A percentile compares a stretch with the other conserved stretches of the same genome.
These are phyloP conservation scores for Aspergillus persii DNA, from an alignment of 2,329 filamentous ascomycete species.

Conservation along the genomic window DNA sequence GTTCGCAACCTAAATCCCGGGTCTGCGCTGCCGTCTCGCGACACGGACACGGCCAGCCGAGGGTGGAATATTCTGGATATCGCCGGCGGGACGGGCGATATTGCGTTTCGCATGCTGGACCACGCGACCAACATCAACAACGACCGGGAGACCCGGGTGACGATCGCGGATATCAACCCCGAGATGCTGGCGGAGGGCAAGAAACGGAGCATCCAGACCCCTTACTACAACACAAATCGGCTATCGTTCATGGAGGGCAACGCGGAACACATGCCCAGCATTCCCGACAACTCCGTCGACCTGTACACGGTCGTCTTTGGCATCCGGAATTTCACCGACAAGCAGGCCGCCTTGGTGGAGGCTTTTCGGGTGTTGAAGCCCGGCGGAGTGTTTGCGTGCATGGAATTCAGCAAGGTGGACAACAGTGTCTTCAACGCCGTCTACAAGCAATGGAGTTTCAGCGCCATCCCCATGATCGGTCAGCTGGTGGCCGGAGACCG, in stretches of 20 bases:
- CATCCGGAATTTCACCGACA: conserved; percentile 95
- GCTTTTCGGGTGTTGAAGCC: conserved; percentile 88
- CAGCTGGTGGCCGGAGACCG: conserved; percentile 91
- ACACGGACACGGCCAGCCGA: conserved; percentile 31
- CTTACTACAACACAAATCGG: conserved; percentile 55
- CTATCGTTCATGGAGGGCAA: conserved; percentile 84
- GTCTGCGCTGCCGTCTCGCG: conserved; percentile 43
- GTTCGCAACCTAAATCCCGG: conserved; percentile 88
- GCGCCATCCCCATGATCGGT: conserved; percentile 89
- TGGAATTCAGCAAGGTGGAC: conserved; percentile 89
- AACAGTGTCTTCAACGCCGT: conserved; percentile 75
- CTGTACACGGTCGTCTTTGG: conserved; percentile 97
- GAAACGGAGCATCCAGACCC: conserved; percentile 67
- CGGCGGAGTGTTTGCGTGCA: conserved; percentile 90
- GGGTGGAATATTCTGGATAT: conserved; percentile 85
- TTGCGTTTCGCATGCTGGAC: conserved; percentile 93
- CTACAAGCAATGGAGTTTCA: conserved; percentile 96
- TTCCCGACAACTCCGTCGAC: conserved; percentile 74
- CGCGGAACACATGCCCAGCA: conserved; percentile 68
- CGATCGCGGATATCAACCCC: conserved; percentile 92
- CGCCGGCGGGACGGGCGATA: conserved; percentile 94
- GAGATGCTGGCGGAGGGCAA: conserved; percentile 88
- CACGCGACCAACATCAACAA: conserved; percentile 78
- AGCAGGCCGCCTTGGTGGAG: conserved; percentile 76
- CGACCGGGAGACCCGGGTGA: conserved; percentile 78